Percentiles rank a stretch among this genome's conserved stretches.
Conservation (phyloP, 2,329 filamentous ascomycete genomes). For the Cryphonectria parasitica region DNA sequence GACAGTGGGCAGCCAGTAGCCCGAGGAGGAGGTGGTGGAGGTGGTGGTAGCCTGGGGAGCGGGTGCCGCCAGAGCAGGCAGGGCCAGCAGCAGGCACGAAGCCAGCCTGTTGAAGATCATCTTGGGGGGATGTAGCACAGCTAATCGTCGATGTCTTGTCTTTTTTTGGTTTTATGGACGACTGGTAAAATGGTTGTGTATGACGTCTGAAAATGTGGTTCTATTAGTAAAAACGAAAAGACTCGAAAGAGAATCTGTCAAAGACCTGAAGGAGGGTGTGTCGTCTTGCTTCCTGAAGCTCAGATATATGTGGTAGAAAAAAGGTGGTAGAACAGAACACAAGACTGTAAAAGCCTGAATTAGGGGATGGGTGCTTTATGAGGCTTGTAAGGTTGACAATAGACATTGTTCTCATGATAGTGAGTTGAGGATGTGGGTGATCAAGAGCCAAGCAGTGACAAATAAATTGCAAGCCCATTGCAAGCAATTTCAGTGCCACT, state of each 20-base stretch:
- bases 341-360: neutral
- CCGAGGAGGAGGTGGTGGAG: conserved; percentile 29
- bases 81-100: conserved; percentile 27
- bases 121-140: conserved; percentile 25
- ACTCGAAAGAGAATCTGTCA: neutral
- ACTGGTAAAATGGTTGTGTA: neutral
- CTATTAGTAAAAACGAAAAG: neutral
- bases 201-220: neutral
- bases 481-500: neutral
- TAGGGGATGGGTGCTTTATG: too few relatives aligned
- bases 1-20: conserved; percentile 75
- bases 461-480: neutral
- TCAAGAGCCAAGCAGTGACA: neutral
- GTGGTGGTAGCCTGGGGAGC: conserved; percentile 18
- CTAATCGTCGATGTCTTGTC: conserved; percentile 24
- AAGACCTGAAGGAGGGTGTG: neutral
- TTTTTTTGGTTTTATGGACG: neutral
- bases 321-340: neutral
- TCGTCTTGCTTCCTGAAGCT: neutral
- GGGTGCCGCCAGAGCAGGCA: conserved; percentile 28
- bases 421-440: neutral
- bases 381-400: neutral
- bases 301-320: neutral
- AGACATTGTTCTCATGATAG: neutral
- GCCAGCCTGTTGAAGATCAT: conserved; percentile 30